Evolutionary conservation across 352 stramenopile genomes (phyloP).

Genomic region (Globisporangium carolinianum): DNA sequence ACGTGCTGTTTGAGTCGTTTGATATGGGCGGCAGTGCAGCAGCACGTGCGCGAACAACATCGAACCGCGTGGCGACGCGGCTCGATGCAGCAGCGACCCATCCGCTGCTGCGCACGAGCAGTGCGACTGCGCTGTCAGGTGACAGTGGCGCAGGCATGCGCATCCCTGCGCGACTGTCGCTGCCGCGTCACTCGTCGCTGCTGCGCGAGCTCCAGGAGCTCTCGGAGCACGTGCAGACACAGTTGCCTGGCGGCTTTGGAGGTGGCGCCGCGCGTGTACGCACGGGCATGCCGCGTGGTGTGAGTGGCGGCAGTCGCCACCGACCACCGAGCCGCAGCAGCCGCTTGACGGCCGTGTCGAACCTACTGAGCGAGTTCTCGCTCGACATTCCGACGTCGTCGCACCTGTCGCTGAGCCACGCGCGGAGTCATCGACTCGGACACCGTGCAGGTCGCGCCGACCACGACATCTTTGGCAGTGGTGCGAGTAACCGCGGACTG

Average conservation of each 20-base stretch:
- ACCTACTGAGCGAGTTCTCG: constrained; percentile 78
- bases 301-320: constrained; percentile 24
- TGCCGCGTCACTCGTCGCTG: constrained; percentile 64
- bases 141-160: constrained; percentile 15
- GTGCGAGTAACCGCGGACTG: constrained; percentile 25
- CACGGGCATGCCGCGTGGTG: constrained; percentile 27
- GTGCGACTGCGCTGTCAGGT: constrained; percentile 2
- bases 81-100: constrained; percentile 14
- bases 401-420: constrained; percentile 25
- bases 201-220: constrained; percentile 70
- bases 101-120: constrained; percentile 31
- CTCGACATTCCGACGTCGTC: constrained; percentile 59
- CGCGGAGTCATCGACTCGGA: constrained; percentile 18
- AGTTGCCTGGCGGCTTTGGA: constrained; percentile 33
- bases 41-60: constrained; percentile 13
- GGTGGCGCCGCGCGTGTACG: constrained; percentile 11
- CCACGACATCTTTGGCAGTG: constrained; percentile 34
- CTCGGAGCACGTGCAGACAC: constrained; percentile 70
- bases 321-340: constrained; percentile 55
- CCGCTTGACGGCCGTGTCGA: constrained; percentile 60
- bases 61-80: constrained; percentile 22
- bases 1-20: constrained; percentile 54
- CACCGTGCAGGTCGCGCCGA: constrained; percentile 35
- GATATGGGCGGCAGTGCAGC: constrained; percentile 30
- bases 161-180: constrained; percentile 29